These are phyloP conservation scores for Starmerella roubikii DNA, from an alignment of 805 yeast genomes.

Conservation along the genomic window DNA sequence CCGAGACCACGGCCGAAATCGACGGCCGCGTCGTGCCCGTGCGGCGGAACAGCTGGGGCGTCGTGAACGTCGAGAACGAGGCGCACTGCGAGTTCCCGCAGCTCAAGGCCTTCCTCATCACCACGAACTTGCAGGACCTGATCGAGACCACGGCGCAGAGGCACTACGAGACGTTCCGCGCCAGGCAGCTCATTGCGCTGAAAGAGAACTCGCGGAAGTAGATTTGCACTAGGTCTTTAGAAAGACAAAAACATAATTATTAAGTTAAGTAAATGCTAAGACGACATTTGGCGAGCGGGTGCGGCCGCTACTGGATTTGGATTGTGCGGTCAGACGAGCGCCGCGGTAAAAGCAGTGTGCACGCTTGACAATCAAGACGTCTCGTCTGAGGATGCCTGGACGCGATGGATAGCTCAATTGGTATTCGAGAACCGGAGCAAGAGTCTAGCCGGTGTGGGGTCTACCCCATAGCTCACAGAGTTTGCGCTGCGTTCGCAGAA, in stretches of 20 bases:
- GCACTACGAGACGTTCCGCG: slow-evolving; percentile 87
- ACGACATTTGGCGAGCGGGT: neutral
- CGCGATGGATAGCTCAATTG: no score
- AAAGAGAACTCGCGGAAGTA: slow-evolving; percentile 49
- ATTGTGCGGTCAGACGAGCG: no score
- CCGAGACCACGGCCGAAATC: slow-evolving; percentile 60
- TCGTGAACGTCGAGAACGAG: slow-evolving; percentile 84
- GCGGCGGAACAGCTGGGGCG: slow-evolving; percentile 88
- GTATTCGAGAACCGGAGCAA: no score
- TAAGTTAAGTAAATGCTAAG: neutral
- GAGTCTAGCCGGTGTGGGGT: no score
- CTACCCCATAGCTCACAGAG: no score
- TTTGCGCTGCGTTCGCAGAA: no score
- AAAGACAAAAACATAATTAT: neutral
- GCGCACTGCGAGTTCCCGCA: slow-evolving; percentile 92
- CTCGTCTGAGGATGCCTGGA: no score
- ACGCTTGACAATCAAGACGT: neutral
- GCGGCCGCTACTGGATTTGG: neutral
- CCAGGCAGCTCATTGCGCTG: slow-evolving; percentile 84
- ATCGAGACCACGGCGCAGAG: slow-evolving; percentile 79
- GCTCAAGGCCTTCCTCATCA: slow-evolving; percentile 82
- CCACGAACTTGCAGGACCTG: slow-evolving; percentile 91
- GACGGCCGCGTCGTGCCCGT: slow-evolving; percentile 77
- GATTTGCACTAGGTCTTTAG: no score
- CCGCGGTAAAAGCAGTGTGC: no score